Evolutionary conservation across 306 rosid species (phyloP).

Genomic region (Quercus alba): DNA sequence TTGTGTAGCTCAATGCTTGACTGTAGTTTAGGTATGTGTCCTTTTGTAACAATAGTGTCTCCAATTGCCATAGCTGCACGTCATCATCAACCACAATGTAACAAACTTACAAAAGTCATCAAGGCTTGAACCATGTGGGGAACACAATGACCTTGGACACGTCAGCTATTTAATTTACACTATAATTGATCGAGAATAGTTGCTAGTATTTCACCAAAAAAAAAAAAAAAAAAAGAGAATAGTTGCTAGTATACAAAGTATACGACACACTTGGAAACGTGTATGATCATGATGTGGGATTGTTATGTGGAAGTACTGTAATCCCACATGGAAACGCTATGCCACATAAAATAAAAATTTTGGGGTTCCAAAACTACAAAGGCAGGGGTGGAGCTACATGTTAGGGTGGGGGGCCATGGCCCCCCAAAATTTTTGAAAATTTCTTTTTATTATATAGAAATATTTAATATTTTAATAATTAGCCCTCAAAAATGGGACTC

Average conservation of each 20-base stretch:
- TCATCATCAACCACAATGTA: conserved; percentile 27
- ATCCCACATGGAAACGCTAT: conserved; percentile 11
- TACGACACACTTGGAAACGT: conserved; percentile 20
- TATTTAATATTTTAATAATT: no score
- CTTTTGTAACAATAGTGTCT: conserved; percentile 88
- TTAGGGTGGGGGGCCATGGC: no score
- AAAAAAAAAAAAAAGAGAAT: no score
- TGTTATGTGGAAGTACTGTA: no score
- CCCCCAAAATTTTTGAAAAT: no score
- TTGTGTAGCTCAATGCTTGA: conserved; percentile 96
- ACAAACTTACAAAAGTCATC: conserved; percentile 13
- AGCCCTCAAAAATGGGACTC: no score
- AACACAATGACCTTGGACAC: conserved; percentile 10
- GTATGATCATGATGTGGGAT: conserved; percentile 9
- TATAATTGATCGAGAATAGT: conserved; percentile 12
- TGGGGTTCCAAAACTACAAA: no score
- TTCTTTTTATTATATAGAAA: no score
- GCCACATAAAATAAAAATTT: no score
- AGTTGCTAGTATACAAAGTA: no score
- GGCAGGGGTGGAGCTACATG: no score
- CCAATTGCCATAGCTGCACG: conserved; percentile 95
- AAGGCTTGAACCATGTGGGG: conserved; percentile 18
- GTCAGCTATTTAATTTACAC: conserved; percentile 24
- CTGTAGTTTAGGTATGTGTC: conserved; percentile 95
- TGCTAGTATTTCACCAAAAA: no score